Evolutionary conservation across 495 filamentous ascomycete genomes (phyloP), one percentile per base, ranked within the genome.

Genomic region (Daldinia childiae): DNA sequence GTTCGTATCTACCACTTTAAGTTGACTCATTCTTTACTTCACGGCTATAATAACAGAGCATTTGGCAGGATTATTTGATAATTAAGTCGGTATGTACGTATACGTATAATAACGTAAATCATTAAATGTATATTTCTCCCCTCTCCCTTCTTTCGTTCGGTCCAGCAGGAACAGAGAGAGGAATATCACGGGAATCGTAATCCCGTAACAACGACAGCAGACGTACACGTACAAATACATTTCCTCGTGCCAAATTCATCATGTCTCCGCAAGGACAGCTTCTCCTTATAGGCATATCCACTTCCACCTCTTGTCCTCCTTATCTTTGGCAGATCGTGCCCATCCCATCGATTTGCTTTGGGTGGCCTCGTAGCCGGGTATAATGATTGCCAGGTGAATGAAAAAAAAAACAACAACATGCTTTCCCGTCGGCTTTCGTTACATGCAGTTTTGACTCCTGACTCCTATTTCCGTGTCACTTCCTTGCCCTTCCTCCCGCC

Each of bases 91-190:
- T 57, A 57, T 24, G 54, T 36, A 30, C 15, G 17, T 57, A 30
- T 76, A 74, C 71, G 64, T 66, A 57, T 55, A 30, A 61, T 52
- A 43, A 48, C 58, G 63, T 65, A n/a, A 56, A 58, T 73, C 65
- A 69, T 66, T 57, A 65, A 62, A n/a, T 32, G 24, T 54, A 30
- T 12, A 6, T 32, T 38, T 21, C 43, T 19, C 45, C 38, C 48
- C 41, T 61, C 41, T 51, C 3, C 29, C 26, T 32, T n/a, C 43
- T 29, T 3, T 56, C 3, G 32, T 8, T 19, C 19, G 3, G 24
- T 4, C 15, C 26, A 50, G n/a, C 29, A 9, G 50, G 36, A 60
- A 36, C 6, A 55, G 19, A 39, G 29, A 30, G 38, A 38, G 52
- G 30, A 43, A 58, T n/a, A 12, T 62, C 27, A 30, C 62, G 60